Base-by-base conservation (phyloP, 1,284 basidiomycete genomes). In the Heterobasidion irregulare region DNA sequence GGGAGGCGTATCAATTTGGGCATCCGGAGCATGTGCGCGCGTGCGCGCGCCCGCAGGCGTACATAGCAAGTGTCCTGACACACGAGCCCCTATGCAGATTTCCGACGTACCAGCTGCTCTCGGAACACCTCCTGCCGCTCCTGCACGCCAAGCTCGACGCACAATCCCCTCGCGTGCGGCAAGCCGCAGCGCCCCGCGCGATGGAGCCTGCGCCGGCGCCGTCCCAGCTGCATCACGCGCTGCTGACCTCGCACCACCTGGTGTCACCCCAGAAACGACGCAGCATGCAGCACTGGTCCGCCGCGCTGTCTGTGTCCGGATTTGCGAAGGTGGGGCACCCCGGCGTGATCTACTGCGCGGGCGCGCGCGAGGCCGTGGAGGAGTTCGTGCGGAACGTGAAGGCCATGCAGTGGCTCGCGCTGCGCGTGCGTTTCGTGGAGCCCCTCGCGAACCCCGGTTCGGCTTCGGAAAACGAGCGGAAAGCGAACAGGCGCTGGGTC, bases 271-370 rank as follows among this genome's bases (percentile, higher is more conserved):
- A 76, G 33, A 91, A 89, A 65, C 80, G 86, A 15, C 80, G 83
- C 36, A 74, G 77, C 54, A 74, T 89, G 13, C 73, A 80, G 59
- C 69, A 76, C 32, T 84, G 86, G 76, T 77, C 81, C 0, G 74
- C 76, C 15, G 74, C 79, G 19, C 75, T 87, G 34, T 71, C 72
- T 1, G 64, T 89, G 15, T 64, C 70, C 0, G 86, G 87, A 0
- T 89, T 89, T 63, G 80, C 84, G 6, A 89, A 89, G 68, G 75
- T 85, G 12, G 86, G 87, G 0, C 79, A 89, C 63, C 86, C 87
- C 1, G 86, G 86, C 6, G 73, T 86, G 47, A 85, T 90, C 54
- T 91, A 89, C 59, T 83, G 77, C 18, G 74, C 83, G 61, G 87
- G 87, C 2, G 62, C 64, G 8, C 69, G 70, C 47, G 68, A 72